Percentiles rank a stretch among this genome's conserved stretches.
These are phyloP conservation scores for Geotrichum bryndzae DNA, from an alignment of 1,139 yeast genomes.

Conservation along the genomic window DNA sequence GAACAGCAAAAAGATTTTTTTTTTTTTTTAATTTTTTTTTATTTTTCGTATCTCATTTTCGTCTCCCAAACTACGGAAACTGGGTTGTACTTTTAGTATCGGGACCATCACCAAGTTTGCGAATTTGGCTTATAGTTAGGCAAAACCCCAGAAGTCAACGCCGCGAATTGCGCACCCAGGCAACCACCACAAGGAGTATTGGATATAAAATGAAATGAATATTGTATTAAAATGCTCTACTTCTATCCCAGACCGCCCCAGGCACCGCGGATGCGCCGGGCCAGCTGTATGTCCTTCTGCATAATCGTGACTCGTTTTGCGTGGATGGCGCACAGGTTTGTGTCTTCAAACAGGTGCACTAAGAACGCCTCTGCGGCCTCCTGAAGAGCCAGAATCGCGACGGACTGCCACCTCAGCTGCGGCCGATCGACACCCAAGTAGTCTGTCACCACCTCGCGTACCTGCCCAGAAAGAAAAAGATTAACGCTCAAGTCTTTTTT, in stretches of 20 bases:
- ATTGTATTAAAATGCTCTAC: background rate
- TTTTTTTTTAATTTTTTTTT: too few relatives aligned
- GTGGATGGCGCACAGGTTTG: constrained; percentile 84
- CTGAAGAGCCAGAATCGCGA: constrained; percentile 82
- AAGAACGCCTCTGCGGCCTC: constrained; percentile 90
- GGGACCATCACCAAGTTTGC: background rate
- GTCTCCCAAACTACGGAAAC: background rate
- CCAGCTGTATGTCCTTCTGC: constrained; percentile 90
- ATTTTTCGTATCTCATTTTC: background rate
- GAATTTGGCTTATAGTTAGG: too few relatives aligned
- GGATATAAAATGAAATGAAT: background rate
- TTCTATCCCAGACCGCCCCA: background rate
- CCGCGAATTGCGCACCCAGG: too few relatives aligned
- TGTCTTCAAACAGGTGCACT: constrained; percentile 81
- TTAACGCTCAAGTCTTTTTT: background rate
- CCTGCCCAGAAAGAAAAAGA: constrained; percentile 24
- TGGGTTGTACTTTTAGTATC: background rate
- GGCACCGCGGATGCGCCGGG: constrained; percentile 78
- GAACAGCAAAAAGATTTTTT: background rate
- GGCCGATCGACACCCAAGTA: constrained; percentile 46
- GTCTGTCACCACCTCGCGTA: constrained; percentile 73
- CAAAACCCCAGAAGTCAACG: too few relatives aligned
- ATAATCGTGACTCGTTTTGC: constrained; percentile 91
- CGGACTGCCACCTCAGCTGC: constrained; percentile 79
- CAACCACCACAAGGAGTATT: too few relatives aligned